Evolutionary conservation across 768 basidiomycete species (phyloP).

Genomic region (Russula foetens): DNA sequence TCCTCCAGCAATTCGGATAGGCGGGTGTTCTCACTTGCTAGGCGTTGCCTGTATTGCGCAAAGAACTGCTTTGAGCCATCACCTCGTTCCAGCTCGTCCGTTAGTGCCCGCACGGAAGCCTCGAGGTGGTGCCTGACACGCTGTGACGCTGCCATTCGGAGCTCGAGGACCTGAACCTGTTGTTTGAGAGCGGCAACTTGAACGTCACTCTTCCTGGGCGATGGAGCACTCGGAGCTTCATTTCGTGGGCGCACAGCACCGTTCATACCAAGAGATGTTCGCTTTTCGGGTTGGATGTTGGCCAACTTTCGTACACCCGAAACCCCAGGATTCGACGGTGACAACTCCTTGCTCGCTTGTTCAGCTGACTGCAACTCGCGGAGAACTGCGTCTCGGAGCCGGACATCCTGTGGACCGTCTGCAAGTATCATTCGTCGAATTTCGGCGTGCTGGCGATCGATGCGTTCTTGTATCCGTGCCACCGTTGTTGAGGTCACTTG

Average conservation of each 20-base stretch:
- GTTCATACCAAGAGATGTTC: constrained; percentile 25
- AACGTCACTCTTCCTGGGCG: constrained; percentile 36
- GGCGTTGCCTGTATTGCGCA: constrained; percentile 45
- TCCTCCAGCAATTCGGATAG: constrained; percentile 50
- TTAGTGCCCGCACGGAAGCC: constrained; percentile 48
- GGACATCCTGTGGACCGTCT: constrained; percentile 47
- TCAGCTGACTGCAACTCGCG: constrained; percentile 56
- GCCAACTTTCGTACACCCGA: constrained; percentile 32
- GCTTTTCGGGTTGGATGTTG: constrained; percentile 44
- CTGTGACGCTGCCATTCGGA: constrained; percentile 61
- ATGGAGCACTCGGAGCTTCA: constrained; percentile 31
- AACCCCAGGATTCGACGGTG: constrained; percentile 27
- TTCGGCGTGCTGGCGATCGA: constrained; percentile 65
- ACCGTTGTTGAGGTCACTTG: constrained; percentile 43
- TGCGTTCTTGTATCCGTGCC: constrained; percentile 48
- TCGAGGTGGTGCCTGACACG: constrained; percentile 60
- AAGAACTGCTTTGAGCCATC: constrained; percentile 61
- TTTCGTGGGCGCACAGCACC: constrained; percentile 31
- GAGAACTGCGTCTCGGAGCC: constrained; percentile 53
- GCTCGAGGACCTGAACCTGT: constrained; percentile 59
- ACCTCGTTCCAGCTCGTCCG: constrained; percentile 50
- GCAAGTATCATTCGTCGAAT: constrained; percentile 57
- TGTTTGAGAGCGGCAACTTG: constrained; percentile 46
- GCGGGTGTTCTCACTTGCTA: constrained; percentile 49
- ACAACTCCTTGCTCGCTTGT: constrained; percentile 47